Base-by-base conservation (phyloP, 2,329 filamentous ascomycete genomes). In the Alternaria novae-zelandiae region DNA sequence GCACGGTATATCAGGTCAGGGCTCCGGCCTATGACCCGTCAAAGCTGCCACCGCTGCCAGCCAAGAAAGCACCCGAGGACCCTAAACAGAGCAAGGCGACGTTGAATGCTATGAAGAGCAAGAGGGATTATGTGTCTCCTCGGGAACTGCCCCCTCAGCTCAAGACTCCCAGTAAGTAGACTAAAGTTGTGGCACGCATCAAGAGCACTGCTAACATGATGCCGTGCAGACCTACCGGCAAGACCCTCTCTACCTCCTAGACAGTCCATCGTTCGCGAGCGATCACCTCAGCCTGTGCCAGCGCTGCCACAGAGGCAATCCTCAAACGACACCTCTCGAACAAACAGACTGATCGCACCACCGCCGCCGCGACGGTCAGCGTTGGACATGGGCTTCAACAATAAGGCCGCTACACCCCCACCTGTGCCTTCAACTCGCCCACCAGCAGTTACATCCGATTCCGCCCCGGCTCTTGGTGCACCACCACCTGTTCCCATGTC, bases 21-120 rank as follows among this genome's bases (percentile, higher is more conserved):
- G 86, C 87, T 6, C 88, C 88, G 10, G 83, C 84, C 50, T 90
- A 85, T 78, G 86, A 87, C 63, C 84, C 86, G 53, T 76, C 83
- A 13, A 82, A 83, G 41, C 76, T 89, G 10, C 88, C 88, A 55
- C 80, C 84, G 28, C 78, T 89, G 36, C 87, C 86, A 53, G 82
- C 85, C 1, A 87, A 84, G 69, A 78, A 74, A 54, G 70, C 75
- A n/a, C 72, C 79, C n/a, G 79, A 81, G 53, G 78, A 83, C 43
- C 76, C 76, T 50, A 81, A 82, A 50, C 75, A 74, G 57, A 74
- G 72, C 59, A 78, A 78, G 53, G 73, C 77, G 28, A 76, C 80
- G 5, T 66, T 81, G 26, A 77, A 74, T 32, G 74, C 78, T 0
- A 81, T 78, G 66, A 78, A 75, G 43, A 81, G 80, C 23, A 75